Base-by-base conservation (phyloP, 345 rosid species). In the Pistacia integerrima region DNA sequence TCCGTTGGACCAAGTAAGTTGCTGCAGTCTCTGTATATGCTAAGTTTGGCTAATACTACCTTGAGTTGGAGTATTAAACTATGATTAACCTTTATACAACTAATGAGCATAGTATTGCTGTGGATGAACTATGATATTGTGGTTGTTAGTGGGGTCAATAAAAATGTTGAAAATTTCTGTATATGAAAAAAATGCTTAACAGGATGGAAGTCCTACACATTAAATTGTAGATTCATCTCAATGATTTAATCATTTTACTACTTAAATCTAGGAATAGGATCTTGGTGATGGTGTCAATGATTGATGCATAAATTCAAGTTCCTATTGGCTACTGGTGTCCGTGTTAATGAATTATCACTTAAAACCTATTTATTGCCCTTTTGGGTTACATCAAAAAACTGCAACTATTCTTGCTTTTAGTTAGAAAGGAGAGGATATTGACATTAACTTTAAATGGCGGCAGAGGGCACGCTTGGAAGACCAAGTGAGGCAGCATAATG, bases 391-490 rank as follows among this genome's bases (percentile, higher is more conserved):
- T 33, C 3, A 12, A 5, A 54, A 57, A 41, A 41, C 51, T 57
- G 16, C 12, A 1, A 44, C 4, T 0, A 55, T 12, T 8, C 46
- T 41, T 48, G 28, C 36, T 28, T 77, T 71, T 56, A 72, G 38
- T 44, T 63, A 55, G 62, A 51, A 71, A 65, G 55, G 66, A 61
- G 22, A 25, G 41, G 12, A 52, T 5, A 55, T 80, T 49, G 38
- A 10, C 59, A 56, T 74, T 78, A 28, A 59, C 63, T 54, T 70
- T 55, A 64, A 70, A 76, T 80, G 74, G 68, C 75, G 72, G 71
- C 80, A 96, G 99, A 93, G 97, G 82, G 79, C 68, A 28, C 89
- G 98, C 77, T 85, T 96, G 86, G 98, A 96, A 85, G 97, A 93
- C 88, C 98, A 92, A 88, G 97, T 92, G 78, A 88, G 88, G 82